Evolutionary conservation across 2,329 filamentous ascomycete species (phyloP).

Genomic region (Thelonectria olida): DNA sequence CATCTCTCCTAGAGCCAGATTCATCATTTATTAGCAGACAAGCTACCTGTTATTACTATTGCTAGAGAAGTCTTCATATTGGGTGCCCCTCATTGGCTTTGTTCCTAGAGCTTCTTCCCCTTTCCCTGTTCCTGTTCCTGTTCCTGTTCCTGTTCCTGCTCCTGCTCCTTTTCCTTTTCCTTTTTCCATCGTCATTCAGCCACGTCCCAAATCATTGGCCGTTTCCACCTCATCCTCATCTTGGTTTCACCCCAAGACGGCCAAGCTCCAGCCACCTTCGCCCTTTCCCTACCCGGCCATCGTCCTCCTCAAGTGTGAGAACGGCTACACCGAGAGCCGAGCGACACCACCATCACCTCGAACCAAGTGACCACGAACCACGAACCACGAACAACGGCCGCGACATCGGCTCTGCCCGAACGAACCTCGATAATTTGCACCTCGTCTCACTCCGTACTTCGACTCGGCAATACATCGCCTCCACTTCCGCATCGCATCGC

Average conservation of each 20-base stretch:
- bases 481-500: slow-evolving; percentile 1
- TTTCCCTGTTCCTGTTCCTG: not conserved
- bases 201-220: not conserved
- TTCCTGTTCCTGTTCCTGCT: not conserved
- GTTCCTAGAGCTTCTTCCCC: not conserved
- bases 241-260: not conserved
- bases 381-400: not conserved
- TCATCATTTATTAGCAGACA: too few species aligned
- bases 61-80: not conserved
- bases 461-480: not conserved
- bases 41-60: too few species aligned
- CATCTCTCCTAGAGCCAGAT: not conserved
- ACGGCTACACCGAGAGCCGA: not conserved
- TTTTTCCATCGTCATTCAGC: not conserved
- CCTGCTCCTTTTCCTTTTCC: not conserved
- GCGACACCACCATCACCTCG: not conserved
- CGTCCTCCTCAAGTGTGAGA: not conserved
- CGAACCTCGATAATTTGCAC: not conserved
- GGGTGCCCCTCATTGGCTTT: not conserved
- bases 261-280: slow-evolving; percentile 4
- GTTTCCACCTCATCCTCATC: not conserved
- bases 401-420: not conserved
- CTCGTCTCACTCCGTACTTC: not conserved
- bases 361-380: not conserved
- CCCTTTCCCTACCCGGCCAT: not conserved